phyloP scores from a whole-genome alignment of 257 asterid genomes.

The Scutellaria baicalensis region DNA sequence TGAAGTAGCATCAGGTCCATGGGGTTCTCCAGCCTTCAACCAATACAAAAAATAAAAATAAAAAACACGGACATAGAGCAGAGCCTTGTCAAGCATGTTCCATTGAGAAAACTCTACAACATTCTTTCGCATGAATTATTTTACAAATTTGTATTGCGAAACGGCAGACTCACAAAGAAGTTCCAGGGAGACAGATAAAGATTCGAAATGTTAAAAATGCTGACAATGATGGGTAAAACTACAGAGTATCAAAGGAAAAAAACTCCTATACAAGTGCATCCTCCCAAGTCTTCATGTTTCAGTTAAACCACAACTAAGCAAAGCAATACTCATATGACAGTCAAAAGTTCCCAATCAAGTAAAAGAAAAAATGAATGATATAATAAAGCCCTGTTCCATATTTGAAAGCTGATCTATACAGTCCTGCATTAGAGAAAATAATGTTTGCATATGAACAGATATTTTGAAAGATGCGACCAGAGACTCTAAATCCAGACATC shows the following conservation, averaged over 20 bases:
- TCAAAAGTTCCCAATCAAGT: too few species aligned
- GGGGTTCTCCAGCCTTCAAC: slow-evolving; percentile 28
- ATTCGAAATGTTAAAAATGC: not conserved
- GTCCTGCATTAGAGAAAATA: not conserved
- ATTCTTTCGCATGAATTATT: not conserved
- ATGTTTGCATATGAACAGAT: not conserved
- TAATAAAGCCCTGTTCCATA: not conserved
- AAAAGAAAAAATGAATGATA: too few species aligned
- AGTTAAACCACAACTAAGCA: not conserved
- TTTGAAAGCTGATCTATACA: not conserved
- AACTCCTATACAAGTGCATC: not conserved
- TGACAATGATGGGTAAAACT: not conserved
- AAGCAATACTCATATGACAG: not conserved
- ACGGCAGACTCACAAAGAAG: not conserved
- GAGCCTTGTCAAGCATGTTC: slow-evolving; percentile 15
- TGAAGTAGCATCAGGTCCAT: slow-evolving; percentile 26
- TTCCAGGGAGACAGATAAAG: not conserved
- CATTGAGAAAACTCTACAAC: not conserved
- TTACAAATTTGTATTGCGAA: not conserved
- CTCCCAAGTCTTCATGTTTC: not conserved
- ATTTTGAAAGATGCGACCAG: not conserved
- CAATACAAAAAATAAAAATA: slow-evolving; percentile 2
- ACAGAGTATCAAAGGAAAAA: not conserved
- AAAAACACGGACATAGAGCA: slow-evolving; percentile 3
- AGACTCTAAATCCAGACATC: not conserved